Conservation (phyloP, 2,329 filamentous ascomycete species). For the Paecilomyces variotii region DNA sequence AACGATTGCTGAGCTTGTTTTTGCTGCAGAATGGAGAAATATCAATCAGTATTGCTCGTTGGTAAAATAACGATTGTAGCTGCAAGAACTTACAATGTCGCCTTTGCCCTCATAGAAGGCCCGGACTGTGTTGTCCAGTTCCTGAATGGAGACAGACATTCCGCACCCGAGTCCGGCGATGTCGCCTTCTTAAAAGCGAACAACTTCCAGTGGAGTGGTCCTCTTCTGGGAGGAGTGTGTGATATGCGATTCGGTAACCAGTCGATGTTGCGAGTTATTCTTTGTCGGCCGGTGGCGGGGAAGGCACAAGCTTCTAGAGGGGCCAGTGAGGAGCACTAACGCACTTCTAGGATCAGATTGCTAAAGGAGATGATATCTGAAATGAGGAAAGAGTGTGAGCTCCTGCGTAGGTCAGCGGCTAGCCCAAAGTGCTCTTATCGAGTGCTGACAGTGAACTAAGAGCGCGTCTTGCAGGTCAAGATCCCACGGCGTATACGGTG, state of each 20-base stretch:
- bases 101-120: conserved; percentile 97
- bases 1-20: conserved; percentile 88
- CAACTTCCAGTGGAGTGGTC: conserved; percentile 10
- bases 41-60: conserved; percentile 16
- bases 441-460: conserved; percentile 3
- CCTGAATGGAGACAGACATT: conserved; percentile 70
- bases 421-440: neutral
- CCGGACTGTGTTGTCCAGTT: conserved; percentile 93
- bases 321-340: conserved; percentile 5
- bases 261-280: conserved; percentile 4
- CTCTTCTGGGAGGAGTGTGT: conserved; percentile 2
- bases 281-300: conserved; percentile 8
- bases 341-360: conserved; percentile 1
- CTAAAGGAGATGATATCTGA: neutral
- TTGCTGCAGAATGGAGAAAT: conserved; percentile 58
- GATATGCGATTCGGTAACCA: neutral
- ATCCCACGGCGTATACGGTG: neutral
- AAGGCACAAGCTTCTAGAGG: conserved; percentile 2
- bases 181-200: conserved; percentile 17
- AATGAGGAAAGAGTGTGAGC: neutral
- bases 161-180: conserved; percentile 25
- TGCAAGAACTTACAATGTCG: conserved; percentile 62
- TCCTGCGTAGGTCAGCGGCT: neutral
- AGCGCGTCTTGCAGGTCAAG: conserved; percentile 2
- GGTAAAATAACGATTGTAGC: neutral